Conservation (phyloP, 495 filamentous ascomycete species). For the Tuber aestivum region DNA sequence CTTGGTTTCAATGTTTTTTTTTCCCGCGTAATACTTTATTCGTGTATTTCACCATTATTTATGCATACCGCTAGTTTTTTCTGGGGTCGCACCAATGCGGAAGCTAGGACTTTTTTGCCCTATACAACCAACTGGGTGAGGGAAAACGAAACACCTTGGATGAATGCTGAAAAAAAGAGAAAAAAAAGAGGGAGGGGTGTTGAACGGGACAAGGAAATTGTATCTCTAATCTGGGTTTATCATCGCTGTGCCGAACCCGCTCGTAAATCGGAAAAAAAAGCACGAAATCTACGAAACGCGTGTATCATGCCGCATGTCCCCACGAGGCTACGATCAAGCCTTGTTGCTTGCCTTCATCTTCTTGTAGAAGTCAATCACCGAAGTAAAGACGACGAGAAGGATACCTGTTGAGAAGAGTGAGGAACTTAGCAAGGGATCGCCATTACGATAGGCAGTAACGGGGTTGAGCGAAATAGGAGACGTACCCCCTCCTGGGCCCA, state of each 20-base stretch:
- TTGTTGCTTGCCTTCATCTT: conserved; percentile 48
- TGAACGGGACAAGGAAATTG: conserved; percentile 14
- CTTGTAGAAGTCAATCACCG: conserved; percentile 87
- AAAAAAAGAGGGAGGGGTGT: neutral
- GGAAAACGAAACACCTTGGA: neutral
- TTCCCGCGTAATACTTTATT: neutral
- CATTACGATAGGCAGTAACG: neutral
- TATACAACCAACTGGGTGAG: neutral
- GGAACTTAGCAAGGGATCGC: conserved; percentile 6
- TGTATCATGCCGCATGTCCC: neutral
- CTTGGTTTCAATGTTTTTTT: neutral
- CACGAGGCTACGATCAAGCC: neutral
- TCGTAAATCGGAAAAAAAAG: conserved; percentile 6
- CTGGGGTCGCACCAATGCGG: neutral
- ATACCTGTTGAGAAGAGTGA: conserved; percentile 54
- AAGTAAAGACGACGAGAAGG: conserved; percentile 84
- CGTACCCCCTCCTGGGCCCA: conserved; percentile 70
- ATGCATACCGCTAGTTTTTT: neutral
- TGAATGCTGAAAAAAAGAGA: neutral
- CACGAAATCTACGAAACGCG: neutral
- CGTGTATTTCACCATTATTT: neutral
- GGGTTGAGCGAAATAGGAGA: conserved; percentile 15
- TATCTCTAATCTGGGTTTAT: conserved; percentile 17
- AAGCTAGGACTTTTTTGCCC: neutral
- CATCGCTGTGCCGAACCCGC: neutral